Conservation (phyloP, 208 protist genomes). For the Crithidia brevicula region DNA sequence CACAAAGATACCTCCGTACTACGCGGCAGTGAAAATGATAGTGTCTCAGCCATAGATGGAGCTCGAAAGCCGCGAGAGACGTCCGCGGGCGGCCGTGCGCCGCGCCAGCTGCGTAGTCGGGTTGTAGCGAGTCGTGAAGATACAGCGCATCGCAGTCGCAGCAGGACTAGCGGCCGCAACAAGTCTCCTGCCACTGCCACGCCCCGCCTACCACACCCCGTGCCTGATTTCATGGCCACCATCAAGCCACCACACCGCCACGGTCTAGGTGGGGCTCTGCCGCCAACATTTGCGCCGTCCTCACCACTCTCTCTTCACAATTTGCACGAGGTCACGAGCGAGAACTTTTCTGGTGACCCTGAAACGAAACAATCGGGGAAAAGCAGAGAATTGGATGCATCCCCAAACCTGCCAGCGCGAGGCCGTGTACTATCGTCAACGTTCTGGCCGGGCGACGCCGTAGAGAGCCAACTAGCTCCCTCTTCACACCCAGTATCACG, state of each 20-base stretch:
- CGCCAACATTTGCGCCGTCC: background rate
- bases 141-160: background rate
- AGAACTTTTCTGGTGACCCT: too few relatives aligned
- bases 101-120: conserved; percentile 15
- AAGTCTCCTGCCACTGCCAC: background rate
- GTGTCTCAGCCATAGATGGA: background rate
- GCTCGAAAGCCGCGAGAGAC: background rate
- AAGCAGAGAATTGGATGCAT: too few relatives aligned
- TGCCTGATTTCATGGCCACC: conserved; percentile 22
- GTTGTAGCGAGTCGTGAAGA: conserved; percentile 17
- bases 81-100: background rate
- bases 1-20: too few relatives aligned
- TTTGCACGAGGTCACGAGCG: too few relatives aligned
- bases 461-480: background rate
- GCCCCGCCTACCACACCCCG: background rate
- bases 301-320: too few relatives aligned
- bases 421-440: too few relatives aligned
- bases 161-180: background rate
- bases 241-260: conserved; percentile 30
- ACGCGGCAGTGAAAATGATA: background rate
- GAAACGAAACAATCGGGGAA: too few relatives aligned
- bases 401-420: too few relatives aligned
- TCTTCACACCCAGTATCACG: background rate
- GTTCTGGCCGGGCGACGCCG: too few relatives aligned
- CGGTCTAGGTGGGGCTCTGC: conserved; percentile 5